phyloP scores from a whole-genome alignment of 2,329 filamentous ascomycete genomes.

The Lasiodiplodia gonubiensis region DNA sequence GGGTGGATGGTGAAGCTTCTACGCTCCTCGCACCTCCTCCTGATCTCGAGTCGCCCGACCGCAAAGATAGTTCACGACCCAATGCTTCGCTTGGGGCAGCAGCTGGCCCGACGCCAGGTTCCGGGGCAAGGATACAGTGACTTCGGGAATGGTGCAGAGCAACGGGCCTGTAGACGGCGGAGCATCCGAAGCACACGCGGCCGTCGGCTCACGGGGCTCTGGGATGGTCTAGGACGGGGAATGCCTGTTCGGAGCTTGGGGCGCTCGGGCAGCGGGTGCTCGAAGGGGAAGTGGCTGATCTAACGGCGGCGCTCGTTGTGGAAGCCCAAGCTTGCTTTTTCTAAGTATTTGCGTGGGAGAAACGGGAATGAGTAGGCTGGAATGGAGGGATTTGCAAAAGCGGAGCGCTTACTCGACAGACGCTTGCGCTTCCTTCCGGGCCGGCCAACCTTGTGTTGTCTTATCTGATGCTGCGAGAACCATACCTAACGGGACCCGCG shows the following conservation, averaged over 20 bases:
- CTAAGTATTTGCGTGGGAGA: neutral
- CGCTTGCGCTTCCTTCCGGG: slow-evolving; percentile 13
- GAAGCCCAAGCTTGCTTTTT: slow-evolving; percentile 11
- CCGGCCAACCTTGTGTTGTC: slow-evolving; percentile 16
- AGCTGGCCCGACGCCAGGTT: slow-evolving; percentile 11
- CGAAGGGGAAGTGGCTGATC: neutral
- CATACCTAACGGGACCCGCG: neutral
- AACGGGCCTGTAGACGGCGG: neutral
- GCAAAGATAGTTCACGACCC: slow-evolving; percentile 22
- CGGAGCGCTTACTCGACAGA: slow-evolving; percentile 12
- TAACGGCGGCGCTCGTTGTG: neutral
- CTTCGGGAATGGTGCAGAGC: neutral
- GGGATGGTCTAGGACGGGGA: neutral
- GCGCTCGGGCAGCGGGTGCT: neutral
- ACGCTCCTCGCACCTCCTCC: neutral
- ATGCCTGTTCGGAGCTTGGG: neutral
- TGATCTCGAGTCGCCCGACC: slow-evolving; percentile 2
- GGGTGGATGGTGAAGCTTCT: neutral
- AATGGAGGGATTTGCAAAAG: slow-evolving; percentile 21
- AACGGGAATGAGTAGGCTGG: slow-evolving; percentile 11
- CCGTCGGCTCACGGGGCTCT: neutral
- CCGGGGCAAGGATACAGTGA: neutral
- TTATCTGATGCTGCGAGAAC: slow-evolving; percentile 3
- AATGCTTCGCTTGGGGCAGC: slow-evolving; percentile 22
- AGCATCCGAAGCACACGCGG: neutral